These are phyloP conservation scores for Castanea crenata DNA, from an alignment of 306 rosid species.

Conservation along the genomic window DNA sequence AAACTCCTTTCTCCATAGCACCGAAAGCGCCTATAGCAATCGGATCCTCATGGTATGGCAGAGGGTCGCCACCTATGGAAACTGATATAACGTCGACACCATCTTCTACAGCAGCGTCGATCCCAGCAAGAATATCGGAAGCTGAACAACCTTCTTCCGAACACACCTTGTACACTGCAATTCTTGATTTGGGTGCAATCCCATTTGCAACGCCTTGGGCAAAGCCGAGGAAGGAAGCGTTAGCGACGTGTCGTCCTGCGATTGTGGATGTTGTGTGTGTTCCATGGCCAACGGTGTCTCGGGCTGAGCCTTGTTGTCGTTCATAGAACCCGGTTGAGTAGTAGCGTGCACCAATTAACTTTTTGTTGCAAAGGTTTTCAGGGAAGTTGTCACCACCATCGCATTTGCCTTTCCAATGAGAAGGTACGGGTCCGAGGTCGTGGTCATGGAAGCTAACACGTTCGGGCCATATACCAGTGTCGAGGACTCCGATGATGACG, in stretches of 20 bases:
- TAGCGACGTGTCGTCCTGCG: conserved; percentile 11
- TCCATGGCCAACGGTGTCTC: conserved; percentile 19
- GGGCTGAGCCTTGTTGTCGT: neutral
- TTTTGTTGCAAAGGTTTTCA: conserved; percentile 26
- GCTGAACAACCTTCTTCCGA: neutral
- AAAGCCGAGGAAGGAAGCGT: conserved; percentile 13
- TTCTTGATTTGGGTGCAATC: conserved; percentile 11
- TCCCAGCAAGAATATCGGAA: conserved; percentile 12
- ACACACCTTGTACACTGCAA: conserved; percentile 19
- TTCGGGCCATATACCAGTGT: conserved; percentile 28
- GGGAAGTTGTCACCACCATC: conserved; percentile 9
- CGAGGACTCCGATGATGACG: conserved; percentile 19
- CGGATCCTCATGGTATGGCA: neutral
- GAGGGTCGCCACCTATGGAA: neutral
- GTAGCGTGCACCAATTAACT: conserved; percentile 20
- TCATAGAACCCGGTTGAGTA: neutral
- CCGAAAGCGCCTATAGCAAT: conserved; percentile 14
- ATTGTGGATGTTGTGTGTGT: conserved; percentile 28
- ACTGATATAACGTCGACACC: conserved; percentile 23
- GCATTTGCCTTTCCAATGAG: conserved; percentile 21
- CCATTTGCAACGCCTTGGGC: conserved; percentile 16
- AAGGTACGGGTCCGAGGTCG: conserved; percentile 15
- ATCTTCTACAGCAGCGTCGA: conserved; percentile 23
- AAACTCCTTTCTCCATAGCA: conserved; percentile 14
- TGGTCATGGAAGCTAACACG: conserved; percentile 12